Conservation (phyloP, 441 rosid genomes). For the Populus tomentosa region DNA sequence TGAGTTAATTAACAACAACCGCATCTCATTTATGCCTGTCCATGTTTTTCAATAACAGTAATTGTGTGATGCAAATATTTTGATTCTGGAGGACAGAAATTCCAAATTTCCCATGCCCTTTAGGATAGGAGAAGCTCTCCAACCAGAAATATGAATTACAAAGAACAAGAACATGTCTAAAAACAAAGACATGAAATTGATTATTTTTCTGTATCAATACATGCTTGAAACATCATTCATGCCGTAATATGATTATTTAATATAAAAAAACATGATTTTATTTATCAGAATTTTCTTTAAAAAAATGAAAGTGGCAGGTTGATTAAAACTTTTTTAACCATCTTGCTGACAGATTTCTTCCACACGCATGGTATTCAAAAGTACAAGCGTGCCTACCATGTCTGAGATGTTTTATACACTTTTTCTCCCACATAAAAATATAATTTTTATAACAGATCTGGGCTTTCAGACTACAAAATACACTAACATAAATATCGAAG, state of each 20-base stretch:
- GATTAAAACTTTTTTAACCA: not conserved
- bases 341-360: no score
- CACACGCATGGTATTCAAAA: no score
- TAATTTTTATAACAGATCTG: not conserved
- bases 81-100: no score
- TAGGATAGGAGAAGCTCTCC: not conserved
- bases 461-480: not conserved
- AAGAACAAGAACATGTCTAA: not conserved
- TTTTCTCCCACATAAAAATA: no score
- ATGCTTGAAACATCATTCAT: not conserved
- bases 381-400: no score
- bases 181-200: not conserved
- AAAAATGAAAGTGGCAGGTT: not conserved
- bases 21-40: no score
- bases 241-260: not conserved
- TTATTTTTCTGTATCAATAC: not conserved
- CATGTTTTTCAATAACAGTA: no score
- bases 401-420: no score
- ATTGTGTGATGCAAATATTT: no score
- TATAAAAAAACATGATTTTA: no score
- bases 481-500: not conserved
- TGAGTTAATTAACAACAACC: no score
- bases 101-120: no score
- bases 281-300: not conserved
- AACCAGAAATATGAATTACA: not conserved